These are phyloP conservation scores for Anaeramoeba ignava DNA, from an alignment of 78 protist genomes.

Conservation along the genomic window DNA sequence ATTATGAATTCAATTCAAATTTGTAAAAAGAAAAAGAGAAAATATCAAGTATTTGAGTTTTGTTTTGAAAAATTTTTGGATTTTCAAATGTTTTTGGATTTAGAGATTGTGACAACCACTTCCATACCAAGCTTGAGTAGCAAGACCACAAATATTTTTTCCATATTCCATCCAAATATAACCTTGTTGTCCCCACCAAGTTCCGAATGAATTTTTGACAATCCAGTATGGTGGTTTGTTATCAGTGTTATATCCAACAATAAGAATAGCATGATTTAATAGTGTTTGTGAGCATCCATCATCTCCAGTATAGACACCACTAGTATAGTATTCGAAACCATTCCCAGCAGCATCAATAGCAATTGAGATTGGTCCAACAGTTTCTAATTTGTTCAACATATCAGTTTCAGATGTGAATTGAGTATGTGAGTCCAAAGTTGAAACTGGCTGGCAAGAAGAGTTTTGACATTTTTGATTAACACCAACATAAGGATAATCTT, in stretches of 20 bases:
- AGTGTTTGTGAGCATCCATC: neutral
- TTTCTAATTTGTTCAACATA: neutral
- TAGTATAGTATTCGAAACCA: neutral
- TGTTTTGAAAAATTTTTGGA: too few relatives aligned
- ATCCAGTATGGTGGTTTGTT: neutral
- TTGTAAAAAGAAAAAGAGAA: too few relatives aligned
- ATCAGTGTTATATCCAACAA: neutral
- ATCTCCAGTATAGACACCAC: too few relatives aligned
- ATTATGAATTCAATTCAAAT: too few relatives aligned
- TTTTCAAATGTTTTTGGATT: too few relatives aligned
- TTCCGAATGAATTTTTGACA: neutral
- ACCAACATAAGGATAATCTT: constrained; percentile 15
- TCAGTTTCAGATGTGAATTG: neutral
- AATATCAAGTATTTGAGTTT: too few relatives aligned
- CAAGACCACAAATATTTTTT: too few relatives aligned
- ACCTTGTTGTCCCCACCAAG: neutral
- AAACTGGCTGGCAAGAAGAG: neutral
- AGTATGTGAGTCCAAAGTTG: neutral
- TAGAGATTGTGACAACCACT: too few relatives aligned
- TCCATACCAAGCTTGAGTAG: too few relatives aligned
- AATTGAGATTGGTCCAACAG: neutral
- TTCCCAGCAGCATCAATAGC: neutral
- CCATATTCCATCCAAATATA: too few relatives aligned
- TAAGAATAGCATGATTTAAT: neutral
- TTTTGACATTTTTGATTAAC: neutral